Conservation (phyloP, 208 protist genomes). For the Acanthamoeba pearcei region DNA sequence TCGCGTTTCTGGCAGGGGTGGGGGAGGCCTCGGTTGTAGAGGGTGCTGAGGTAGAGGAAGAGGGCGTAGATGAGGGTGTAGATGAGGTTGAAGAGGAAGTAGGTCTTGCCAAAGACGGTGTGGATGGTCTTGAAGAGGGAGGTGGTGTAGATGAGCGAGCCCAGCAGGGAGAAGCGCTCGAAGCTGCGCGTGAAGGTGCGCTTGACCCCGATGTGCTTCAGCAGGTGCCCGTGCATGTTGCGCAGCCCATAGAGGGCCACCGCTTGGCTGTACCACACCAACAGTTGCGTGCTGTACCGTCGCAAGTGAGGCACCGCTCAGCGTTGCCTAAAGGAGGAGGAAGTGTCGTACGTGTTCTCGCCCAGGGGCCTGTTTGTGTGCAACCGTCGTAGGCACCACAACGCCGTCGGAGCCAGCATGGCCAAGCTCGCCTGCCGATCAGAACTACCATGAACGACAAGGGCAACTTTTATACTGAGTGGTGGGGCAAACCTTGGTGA, state of each 20-base stretch:
- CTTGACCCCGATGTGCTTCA: slow-evolving; percentile 55
- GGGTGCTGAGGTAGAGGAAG: slow-evolving; percentile 34
- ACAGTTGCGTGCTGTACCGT: not conserved
- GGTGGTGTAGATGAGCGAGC: slow-evolving; percentile 60
- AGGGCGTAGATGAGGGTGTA: slow-evolving; percentile 17
- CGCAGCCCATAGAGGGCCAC: slow-evolving; percentile 8
- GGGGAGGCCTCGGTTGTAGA: slow-evolving; percentile 48
- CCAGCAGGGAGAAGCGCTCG: slow-evolving; percentile 27
- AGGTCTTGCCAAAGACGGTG: slow-evolving; percentile 55
- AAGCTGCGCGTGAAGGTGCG: slow-evolving; percentile 58
- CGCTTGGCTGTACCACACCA: slow-evolving; percentile 61
- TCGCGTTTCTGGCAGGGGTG: slow-evolving; percentile 61
- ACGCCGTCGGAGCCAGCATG: slow-evolving; percentile 25
- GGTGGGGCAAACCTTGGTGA: not conserved
- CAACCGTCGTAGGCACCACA: slow-evolving; percentile 10
- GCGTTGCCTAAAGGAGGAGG: too few relatives aligned
- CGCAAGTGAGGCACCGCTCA: not conserved
- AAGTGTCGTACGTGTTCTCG: not conserved
- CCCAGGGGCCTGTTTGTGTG: slow-evolving; percentile 14
- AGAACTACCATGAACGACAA: not conserved
- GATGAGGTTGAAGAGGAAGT: slow-evolving; percentile 57
- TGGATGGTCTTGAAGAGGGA: slow-evolving; percentile 61
- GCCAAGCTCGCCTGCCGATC: not conserved
- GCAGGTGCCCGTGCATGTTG: not conserved
- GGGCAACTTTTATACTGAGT: not conserved